Evolutionary conservation across 768 basidiomycete genomes (phyloP).

Genomic region (Podaxis sp.): DNA sequence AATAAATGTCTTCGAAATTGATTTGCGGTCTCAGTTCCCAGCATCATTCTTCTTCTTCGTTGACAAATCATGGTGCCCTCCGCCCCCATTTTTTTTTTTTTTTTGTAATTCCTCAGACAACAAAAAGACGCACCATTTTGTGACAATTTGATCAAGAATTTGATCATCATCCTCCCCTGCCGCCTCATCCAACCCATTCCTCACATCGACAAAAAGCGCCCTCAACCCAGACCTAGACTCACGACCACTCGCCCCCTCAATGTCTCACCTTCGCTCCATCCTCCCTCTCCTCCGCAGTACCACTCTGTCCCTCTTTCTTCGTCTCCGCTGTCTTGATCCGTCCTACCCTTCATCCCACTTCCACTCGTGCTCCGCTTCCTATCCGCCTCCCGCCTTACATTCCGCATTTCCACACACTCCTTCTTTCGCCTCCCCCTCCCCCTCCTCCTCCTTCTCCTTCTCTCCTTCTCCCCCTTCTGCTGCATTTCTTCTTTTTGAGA

Average conservation of each 20-base stretch:
- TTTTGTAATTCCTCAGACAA: not conserved
- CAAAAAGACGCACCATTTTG: not conserved
- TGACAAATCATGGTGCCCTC: not conserved
- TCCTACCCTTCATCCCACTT: not conserved
- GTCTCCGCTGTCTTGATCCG: not conserved
- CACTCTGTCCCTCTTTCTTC: not conserved
- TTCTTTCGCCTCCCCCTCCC: too few species aligned
- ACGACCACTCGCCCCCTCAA: not conserved
- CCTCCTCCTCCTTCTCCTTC: not conserved
- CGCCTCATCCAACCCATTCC: not conserved
- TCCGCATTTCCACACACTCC: not conserved
- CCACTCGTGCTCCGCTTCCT: not conserved
- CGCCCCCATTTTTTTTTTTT: not conserved
- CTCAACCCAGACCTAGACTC: not conserved
- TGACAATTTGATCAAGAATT: not conserved
- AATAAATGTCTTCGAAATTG: not conserved
- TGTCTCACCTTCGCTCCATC: not conserved
- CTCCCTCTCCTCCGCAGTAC: not conserved
- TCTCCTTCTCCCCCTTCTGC: not conserved
- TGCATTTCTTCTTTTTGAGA: not conserved
- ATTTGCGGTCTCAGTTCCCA: not conserved
- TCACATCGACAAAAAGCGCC: not conserved
- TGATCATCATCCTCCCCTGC: not conserved
- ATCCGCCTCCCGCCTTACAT: not conserved
- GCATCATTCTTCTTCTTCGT: not conserved